Evolutionary conservation across 108 stramenopile species (phyloP), one percentile per base, ranked within the genome.

Genomic region (Nitzschia palea): DNA sequence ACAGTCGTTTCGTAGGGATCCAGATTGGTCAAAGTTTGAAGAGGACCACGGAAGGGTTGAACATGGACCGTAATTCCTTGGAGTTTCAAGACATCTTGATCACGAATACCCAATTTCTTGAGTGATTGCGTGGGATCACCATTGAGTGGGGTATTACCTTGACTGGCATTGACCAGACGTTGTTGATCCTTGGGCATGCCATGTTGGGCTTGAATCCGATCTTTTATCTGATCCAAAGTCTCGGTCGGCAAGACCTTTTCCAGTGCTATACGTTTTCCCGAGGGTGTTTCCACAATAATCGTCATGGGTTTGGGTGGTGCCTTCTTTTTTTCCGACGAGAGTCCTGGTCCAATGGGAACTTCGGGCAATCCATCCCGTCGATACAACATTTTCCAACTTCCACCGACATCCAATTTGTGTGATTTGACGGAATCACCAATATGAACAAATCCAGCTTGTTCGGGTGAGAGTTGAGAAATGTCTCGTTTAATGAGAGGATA

Each of bases 351-450:
- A 15, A 40, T 35, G 9, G 58, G 58, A 4, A 36, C 58, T 40
- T 60, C 58, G 10, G 34, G 36, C 10, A 40, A 36, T 15, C 45
- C 55, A 45, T 57, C 67, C 27, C 44, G 28, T n/a, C 26, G 25
- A 25, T 57, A 68, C 18, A 57, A 45, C 27, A 68, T n/a, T 40
- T 68, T 68, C 67, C 67, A 68, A 15, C 12, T 28, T 4, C 67
- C 67, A n/a, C 55, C 67, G 6, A 68, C 67, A 50, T 57, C 67
- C 27, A 68, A 34, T 45, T 57, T 55, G 12, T 57, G 4, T 6
- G 8, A 25, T 26, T 68, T 68, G 42, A 28, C 30, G 20, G 67
- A 25, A 23, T 68, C 32, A 18, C 40, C 51, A 6, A 68, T 23
- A n/a, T 43, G 12, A 9, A 68, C 2, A 18, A 55, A 68, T 14